Evolutionary conservation across 2,329 filamentous ascomycete genomes (phyloP), one percentile per base, ranked within the genome.

Genomic region (Colletotrichum karsti): DNA sequence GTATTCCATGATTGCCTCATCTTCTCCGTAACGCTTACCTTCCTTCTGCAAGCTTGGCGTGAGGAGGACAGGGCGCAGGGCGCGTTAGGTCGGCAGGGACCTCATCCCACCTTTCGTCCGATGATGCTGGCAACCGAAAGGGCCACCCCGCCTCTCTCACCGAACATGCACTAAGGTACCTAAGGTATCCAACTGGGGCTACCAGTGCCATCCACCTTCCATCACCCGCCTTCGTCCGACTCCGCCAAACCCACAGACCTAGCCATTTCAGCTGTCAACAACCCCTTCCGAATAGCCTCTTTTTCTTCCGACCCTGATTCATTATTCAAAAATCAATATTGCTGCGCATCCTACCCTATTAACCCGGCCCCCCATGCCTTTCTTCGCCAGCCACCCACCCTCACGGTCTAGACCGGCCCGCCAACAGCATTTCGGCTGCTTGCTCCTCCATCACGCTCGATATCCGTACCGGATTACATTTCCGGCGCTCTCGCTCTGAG

Each of bases 91-190:
- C 46, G 12, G 10, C 10, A 28, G 15, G 13, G 33, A 53, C 20
- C 30, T 30, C 30, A 24, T 33, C 50, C 50, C 51, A 55, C 51
- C 33, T n/a, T 55, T 41, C 35, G 50, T 53, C 50, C 37, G 37
- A 57, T 57, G 54, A 51, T 51, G 46, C 46, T 51, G 46, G 15
- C 26, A 33, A 8, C 46, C 24, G 8, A 28, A 46, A n/a, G n/a
- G 28, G 37, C 24, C 54, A 37, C 57, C 48, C 48, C 57, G 57
- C 63, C 57, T 33, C 56, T 46, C 63, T 50, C 58, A 57, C 63
- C 59, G 18, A 63, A 55, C 46, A 20, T 22, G 22, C 20, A 22
- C 41, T 42, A 20, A 12, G 10, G 39, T 30, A 30, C 28, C 28
- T 30, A 30, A n/a, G n/a, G n/a, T n/a, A n/a, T n/a, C n/a, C 53